Evolutionary conservation across 208 protist genomes (phyloP).

Genomic region (Wallacemonas sp.): DNA sequence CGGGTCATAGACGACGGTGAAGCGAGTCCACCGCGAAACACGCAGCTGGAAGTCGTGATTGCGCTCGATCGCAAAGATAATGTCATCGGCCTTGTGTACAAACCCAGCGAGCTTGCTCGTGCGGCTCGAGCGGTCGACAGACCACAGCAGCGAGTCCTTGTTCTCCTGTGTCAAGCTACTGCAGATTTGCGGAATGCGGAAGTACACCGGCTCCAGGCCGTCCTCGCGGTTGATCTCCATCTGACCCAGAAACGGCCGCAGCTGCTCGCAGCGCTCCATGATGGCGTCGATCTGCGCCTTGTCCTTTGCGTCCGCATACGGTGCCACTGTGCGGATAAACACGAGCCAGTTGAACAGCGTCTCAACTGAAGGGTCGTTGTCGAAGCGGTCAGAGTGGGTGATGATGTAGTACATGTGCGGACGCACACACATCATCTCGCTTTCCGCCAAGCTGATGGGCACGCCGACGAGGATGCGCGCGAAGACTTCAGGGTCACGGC

Average conservation of each 20-base stretch:
- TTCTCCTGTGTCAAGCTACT: slow-evolving; percentile 55
- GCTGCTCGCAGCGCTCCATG: slow-evolving; percentile 28
- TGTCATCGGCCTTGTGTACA: slow-evolving; percentile 68
- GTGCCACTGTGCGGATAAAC: slow-evolving; percentile 48
- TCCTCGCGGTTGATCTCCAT: slow-evolving; percentile 76
- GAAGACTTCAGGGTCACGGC: slow-evolving; percentile 40
- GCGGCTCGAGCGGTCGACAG: slow-evolving; percentile 69
- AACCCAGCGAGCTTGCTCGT: slow-evolving; percentile 81
- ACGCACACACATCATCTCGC: slow-evolving; percentile 36
- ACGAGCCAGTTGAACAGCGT: slow-evolving; percentile 84
- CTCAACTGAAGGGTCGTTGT: slow-evolving; percentile 40
- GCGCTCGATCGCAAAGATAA: slow-evolving; percentile 84
- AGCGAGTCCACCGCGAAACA: slow-evolving; percentile 49
- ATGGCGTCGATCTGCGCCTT: slow-evolving; percentile 43
- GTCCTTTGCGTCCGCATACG: slow-evolving; percentile 37
- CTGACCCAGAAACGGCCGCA: slow-evolving; percentile 48
- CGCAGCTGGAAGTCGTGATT: slow-evolving; percentile 42
- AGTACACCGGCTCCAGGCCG: slow-evolving; percentile 80
- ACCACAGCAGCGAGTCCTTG: slow-evolving; percentile 71
- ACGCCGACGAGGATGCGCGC: slow-evolving; percentile 52
- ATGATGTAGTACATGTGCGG: slow-evolving; percentile 30
- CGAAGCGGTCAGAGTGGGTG: slow-evolving; percentile 32
- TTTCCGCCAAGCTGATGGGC: slow-evolving; percentile 43
- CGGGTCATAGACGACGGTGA: slow-evolving; percentile 13
- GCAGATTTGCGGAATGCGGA: slow-evolving; percentile 76